Evolutionary conservation across 2,329 filamentous ascomycete genomes (phyloP), one percentile per base, ranked within the genome.

Genomic region (Fusarium annulatum): DNA sequence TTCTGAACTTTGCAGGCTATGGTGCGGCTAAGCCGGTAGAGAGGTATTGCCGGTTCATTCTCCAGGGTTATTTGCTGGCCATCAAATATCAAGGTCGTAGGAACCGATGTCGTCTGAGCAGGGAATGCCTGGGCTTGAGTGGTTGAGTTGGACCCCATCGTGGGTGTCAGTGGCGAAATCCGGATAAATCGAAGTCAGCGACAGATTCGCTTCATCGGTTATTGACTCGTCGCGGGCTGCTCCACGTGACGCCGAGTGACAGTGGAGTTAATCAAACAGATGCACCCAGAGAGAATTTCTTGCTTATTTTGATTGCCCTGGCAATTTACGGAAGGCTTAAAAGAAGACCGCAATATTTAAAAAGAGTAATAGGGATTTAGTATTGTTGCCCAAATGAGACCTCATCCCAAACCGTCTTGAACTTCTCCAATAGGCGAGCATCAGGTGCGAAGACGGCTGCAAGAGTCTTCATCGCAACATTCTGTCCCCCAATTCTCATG

Each of bases 21-120:
- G 2, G 63, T 53, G 19, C 36, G 63, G n/a, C 23, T 75, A 5
- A 75, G 43, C 14, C 72, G 48, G n/a, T 75, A 75, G 9, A 74
- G 15, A 11, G 69, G 65, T 9, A 26, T 30, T 15, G 33, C 51
- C 7, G 58, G 45, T 3, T 38, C 36, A 41, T 61, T 23, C 3
- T 75, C 58, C 7, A 43, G 19, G 5, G 23, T 33, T 18, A 74
- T 46, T 7, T 53, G 19, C 26, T 73, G 72, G 2, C 65, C 69
- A 15, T 53, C 49, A 9, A 74, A 57, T 9, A 73, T 5, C 8
- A 74, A 26, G 14, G 66, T 64, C 7, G 7, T 16, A 9, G 61
- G 34, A 3, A 18, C n/a, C 1, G 21, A 8, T 0, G 2, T 6
- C 5, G 28, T 26, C 7, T 18, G 15, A 2, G 26, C 19, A 10